Evolutionary conservation across 2,329 filamentous ascomycete species (phyloP), one percentile per base, ranked within the genome.

Genomic region (Colletotrichum lupini): DNA sequence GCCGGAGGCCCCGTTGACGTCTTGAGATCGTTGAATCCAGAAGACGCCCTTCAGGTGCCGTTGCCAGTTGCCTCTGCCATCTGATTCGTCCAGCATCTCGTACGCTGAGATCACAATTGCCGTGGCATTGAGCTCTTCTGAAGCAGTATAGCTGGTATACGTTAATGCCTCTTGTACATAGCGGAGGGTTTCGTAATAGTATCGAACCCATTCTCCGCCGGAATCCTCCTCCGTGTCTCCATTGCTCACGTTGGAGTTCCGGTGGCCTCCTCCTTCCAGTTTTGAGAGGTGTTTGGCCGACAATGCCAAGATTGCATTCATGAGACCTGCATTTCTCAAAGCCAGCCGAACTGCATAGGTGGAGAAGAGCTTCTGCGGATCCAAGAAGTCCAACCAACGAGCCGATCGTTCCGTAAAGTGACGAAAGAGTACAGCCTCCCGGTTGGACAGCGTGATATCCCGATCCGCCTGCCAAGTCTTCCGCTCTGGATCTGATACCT

Each of bases 41-140:
- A 92, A 92, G 0, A 92, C 89, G 0, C 90, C 90, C 76, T 91
- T 89, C 0, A 92, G 82, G 77, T 92, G 90, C 2, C 89, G 82
- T 73, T 92, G 88, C 90, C 91, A 92, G 57, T 79, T 87, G 79
- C 79, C 77, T 22, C 86, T 85, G 4, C 86, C 86, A 3, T 86
- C 88, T 6, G 86, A 86, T 3, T 86, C 87, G 65, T 91, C 88
- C n/a, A 92, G 86, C 90, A 92, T 92, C 79, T 92, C 90, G 75
- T 92, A 92, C 0, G 89, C 89, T 14, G 88, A 91, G 35, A 92
- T 88, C 19, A 92, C 84, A 0, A 92, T 81, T 0, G 89, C 87
- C 0, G 90, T 92, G 0, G 88, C 87, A 32, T 91, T 83, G 0
- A 92, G 82, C 76, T 92, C 90, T 14, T 84, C 83, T 32, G 87